Conservation (phyloP, 257 asterid genomes). For the Datura wrightii region DNA sequence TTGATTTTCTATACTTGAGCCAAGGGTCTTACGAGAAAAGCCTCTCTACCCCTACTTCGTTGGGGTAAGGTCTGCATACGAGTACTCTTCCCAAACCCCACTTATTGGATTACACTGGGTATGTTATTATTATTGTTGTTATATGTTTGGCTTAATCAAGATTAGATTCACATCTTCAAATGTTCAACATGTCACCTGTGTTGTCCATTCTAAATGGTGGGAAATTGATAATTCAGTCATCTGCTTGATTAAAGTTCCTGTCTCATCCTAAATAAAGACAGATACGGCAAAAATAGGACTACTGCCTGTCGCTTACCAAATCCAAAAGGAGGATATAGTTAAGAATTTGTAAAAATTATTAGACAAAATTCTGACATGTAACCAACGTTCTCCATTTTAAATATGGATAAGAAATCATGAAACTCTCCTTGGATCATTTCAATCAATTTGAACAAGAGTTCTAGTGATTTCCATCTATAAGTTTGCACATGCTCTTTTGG, state of each 20-base stretch:
- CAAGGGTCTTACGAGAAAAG: too few relatives aligned
- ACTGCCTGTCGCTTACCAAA: background rate
- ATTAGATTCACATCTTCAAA: background rate
- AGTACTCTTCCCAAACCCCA: too few relatives aligned
- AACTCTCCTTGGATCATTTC: too few relatives aligned
- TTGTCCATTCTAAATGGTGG: background rate
- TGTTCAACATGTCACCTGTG: background rate
- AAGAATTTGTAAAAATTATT: background rate
- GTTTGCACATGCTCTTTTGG: background rate
- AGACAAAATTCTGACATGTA: background rate
- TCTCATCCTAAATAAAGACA: background rate
- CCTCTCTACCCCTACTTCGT: too few relatives aligned
- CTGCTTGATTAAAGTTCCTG: background rate
- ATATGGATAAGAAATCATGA: background rate
- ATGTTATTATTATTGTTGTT: too few relatives aligned
- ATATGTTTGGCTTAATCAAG: background rate
- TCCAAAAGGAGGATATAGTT: background rate
- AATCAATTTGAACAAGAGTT: slow-evolving; percentile 11
- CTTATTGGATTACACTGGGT: too few relatives aligned
- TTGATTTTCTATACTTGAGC: too few relatives aligned
- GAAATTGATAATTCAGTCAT: background rate
- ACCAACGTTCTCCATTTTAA: background rate
- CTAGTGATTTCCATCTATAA: background rate
- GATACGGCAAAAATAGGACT: background rate
- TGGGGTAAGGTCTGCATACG: too few relatives aligned